These are phyloP conservation scores for Fraxinus ornus DNA, from an alignment of 305 asterid genomes.

Conservation along the genomic window DNA sequence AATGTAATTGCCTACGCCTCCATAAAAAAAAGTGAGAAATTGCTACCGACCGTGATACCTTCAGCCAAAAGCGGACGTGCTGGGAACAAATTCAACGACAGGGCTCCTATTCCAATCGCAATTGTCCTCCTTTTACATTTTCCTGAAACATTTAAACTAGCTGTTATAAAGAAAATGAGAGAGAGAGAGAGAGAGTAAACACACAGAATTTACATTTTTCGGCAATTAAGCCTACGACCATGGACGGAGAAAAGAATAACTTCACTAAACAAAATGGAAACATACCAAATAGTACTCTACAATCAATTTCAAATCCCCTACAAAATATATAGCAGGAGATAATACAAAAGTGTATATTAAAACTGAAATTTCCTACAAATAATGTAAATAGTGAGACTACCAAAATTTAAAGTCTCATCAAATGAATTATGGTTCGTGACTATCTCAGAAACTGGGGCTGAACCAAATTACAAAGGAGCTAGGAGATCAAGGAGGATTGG, in stretches of 20 bases:
- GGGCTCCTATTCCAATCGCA: slow-evolving; percentile 58
- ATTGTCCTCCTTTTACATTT: slow-evolving; percentile 52
- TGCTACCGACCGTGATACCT: slow-evolving; percentile 39
- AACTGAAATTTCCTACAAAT: background rate
- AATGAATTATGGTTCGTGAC: background rate
- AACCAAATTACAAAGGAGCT: background rate
- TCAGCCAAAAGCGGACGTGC: slow-evolving; percentile 57
- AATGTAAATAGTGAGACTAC: background rate
- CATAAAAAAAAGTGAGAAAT: background rate
- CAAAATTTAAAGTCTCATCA: background rate
- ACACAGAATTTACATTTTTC: background rate
- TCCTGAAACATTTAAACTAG: slow-evolving; percentile 33
- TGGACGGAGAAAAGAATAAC: background rate
- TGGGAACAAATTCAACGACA: slow-evolving; percentile 40
- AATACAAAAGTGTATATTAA: background rate
- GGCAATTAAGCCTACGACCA: background rate
- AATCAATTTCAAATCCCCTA: background rate
- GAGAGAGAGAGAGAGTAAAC: background rate
- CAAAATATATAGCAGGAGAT: background rate
- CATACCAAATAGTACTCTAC: background rate
- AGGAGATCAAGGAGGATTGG: background rate
- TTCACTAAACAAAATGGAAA: background rate
- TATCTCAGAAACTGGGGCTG: background rate
- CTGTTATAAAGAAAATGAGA: slow-evolving; percentile 17
- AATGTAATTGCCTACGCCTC: background rate